These are phyloP conservation scores for Linum lewisii DNA, from an alignment of 345 rosid genomes.

Conservation along the genomic window DNA sequence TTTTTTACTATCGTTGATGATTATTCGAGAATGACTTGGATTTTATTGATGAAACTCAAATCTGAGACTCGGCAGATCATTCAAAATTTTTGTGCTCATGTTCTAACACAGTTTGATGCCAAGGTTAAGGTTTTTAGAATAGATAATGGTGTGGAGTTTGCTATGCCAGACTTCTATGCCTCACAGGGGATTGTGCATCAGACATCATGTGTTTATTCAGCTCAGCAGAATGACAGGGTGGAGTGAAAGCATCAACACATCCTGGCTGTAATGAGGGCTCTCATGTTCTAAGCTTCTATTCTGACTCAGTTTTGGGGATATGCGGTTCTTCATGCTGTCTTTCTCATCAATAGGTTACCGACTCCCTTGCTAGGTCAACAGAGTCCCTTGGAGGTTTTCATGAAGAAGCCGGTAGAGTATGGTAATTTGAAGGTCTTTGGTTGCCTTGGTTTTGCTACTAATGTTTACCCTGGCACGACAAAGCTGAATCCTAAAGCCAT, in stretches of 20 bases:
- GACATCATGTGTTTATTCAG: background rate
- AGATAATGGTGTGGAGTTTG: background rate
- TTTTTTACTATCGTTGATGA: background rate
- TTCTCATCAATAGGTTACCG: no score
- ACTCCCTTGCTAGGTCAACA: no score
- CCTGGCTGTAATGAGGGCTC: background rate
- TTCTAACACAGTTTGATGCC: background rate
- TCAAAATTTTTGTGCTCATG: background rate
- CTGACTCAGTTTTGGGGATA: background rate
- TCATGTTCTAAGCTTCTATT: background rate
- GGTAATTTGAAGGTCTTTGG: no score
- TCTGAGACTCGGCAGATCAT: background rate
- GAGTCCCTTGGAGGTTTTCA: no score
- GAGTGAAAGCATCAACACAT: slow-evolving; percentile 3
- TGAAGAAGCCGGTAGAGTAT: no score
- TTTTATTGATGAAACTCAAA: background rate
- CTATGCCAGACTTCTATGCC: background rate
- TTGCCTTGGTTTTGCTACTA: no score
- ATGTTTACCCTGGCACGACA: no score
- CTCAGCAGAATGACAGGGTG: background rate
- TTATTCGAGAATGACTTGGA: background rate
- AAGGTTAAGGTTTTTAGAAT: background rate
- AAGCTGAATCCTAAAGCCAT: no score
- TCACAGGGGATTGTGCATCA: background rate
- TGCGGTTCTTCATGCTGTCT: background rate